phyloP scores from a whole-genome alignment of 306 rosid species.

The Rubus parviflorus region DNA sequence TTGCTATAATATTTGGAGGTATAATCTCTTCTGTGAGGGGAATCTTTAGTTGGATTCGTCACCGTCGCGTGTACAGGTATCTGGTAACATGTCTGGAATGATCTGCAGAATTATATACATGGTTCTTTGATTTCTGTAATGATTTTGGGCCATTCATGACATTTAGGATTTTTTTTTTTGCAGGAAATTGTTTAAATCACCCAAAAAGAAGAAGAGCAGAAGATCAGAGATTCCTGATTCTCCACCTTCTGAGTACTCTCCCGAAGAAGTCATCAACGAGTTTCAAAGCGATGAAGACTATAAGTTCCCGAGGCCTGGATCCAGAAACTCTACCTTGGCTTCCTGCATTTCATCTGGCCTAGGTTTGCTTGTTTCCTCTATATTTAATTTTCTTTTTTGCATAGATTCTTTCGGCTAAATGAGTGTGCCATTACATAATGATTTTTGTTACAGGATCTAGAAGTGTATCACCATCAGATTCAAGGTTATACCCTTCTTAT shows the following conservation, averaged over 20 bases:
- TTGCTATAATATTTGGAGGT: background rate
- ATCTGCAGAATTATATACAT: background rate
- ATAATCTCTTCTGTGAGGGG: background rate
- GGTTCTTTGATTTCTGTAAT: slow-evolving; percentile 10
- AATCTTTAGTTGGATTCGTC: slow-evolving; percentile 46
- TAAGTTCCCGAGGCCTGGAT: slow-evolving; percentile 30
- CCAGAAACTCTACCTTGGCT: slow-evolving; percentile 31
- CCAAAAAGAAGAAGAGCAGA: slow-evolving; percentile 53
- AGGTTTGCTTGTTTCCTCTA: slow-evolving; percentile 44
- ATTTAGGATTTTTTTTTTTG: slow-evolving; percentile 29
- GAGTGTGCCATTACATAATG: background rate
- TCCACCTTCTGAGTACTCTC: slow-evolving; percentile 48
- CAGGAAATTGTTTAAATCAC: slow-evolving; percentile 65
- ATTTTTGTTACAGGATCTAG: slow-evolving; percentile 35
- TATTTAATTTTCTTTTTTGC: background rate
- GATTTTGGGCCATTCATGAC: slow-evolving; percentile 6
- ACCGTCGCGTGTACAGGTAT: slow-evolving; percentile 60
- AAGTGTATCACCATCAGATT: slow-evolving; percentile 35
- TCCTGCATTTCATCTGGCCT: slow-evolving; percentile 49
- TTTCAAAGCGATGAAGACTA: slow-evolving; percentile 36
- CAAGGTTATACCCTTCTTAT: slow-evolving; percentile 55
- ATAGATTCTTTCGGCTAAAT: background rate
- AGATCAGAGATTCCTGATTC: slow-evolving; percentile 48
- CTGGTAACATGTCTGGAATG: slow-evolving; percentile 6
- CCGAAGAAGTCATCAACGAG: slow-evolving; percentile 31